These are phyloP conservation scores for Thielaviopsis ethacetica DNA, from an alignment of 2,329 filamentous ascomycete genomes.

Conservation along the genomic window DNA sequence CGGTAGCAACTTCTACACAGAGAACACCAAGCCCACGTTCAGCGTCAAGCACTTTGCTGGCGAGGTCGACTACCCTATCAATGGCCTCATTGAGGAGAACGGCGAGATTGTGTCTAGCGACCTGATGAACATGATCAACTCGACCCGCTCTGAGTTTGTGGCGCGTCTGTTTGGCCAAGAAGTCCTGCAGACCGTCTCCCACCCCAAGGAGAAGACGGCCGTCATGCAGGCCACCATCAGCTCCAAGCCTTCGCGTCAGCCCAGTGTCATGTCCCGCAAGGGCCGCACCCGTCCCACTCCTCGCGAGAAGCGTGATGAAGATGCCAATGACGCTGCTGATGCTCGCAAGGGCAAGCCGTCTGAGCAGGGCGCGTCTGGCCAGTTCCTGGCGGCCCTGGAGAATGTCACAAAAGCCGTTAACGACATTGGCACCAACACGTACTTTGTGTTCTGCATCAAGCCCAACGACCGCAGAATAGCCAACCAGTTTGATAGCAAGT, in stretches of 20 bases:
- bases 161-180: slow-evolving; percentile 90
- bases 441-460: slow-evolving; percentile 95
- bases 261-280: slow-evolving; percentile 79
- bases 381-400: slow-evolving; percentile 78
- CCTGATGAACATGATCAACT: slow-evolving; percentile 82
- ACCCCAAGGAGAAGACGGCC: slow-evolving; percentile 75
- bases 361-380: slow-evolving; percentile 78
- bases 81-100: slow-evolving; percentile 83
- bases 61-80: slow-evolving; percentile 84
- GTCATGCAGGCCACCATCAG: slow-evolving; percentile 94
- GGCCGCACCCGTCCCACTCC: slow-evolving; percentile 21
- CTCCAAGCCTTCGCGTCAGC: slow-evolving; percentile 83
- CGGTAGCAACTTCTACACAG: slow-evolving; percentile 78
- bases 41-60: slow-evolving; percentile 91
- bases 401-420: slow-evolving; percentile 80
- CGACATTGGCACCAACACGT: slow-evolving; percentile 71
- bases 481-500: slow-evolving; percentile 98
- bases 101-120: slow-evolving; percentile 92
- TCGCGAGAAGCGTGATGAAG: slow-evolving; percentile 23
- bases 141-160: slow-evolving; percentile 78
- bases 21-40: slow-evolving; percentile 66
- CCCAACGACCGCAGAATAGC: slow-evolving; percentile 93
- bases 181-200: slow-evolving; percentile 78
- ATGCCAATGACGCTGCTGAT: slow-evolving; percentile 28
- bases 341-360: slow-evolving; percentile 26